Evolutionary conservation across 1,284 basidiomycete species (phyloP).

Genomic region (Boletus mariae): DNA sequence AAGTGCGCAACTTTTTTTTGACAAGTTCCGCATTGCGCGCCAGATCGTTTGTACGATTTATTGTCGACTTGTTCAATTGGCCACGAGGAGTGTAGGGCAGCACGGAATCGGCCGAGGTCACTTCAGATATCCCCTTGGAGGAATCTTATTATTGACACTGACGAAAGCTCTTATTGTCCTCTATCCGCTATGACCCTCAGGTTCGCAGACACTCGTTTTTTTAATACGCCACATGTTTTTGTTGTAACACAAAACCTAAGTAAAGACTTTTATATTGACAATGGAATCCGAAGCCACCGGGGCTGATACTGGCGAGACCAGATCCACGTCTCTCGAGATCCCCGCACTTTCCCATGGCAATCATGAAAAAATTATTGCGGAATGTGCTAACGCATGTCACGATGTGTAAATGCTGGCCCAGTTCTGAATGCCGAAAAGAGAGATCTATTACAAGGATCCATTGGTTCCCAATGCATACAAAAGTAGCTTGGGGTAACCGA

Average conservation of each 20-base stretch:
- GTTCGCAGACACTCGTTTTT: neutral
- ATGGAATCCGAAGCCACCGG: neutral
- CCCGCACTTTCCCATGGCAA: constrained; percentile 18
- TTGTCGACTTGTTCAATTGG: constrained; percentile 10
- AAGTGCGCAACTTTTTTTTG: neutral
- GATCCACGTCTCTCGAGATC: constrained; percentile 23
- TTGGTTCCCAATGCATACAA: neutral
- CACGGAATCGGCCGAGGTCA: neutral
- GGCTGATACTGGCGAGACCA: neutral
- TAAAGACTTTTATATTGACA: neutral
- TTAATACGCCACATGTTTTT: neutral
- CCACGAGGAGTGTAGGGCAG: constrained; percentile 3
- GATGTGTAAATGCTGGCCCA: neutral
- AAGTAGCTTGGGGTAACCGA: neutral
- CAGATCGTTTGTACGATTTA: constrained; percentile 14
- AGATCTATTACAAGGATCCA: neutral
- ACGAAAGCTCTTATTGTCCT: neutral
- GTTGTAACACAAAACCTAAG: neutral
- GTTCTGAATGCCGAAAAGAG: neutral
- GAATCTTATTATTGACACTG: constrained; percentile 2
- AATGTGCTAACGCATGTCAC: neutral
- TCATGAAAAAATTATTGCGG: constrained; percentile 3
- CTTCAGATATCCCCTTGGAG: too few relatives aligned
- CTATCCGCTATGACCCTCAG: neutral
- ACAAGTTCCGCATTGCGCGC: neutral